phyloP scores from a whole-genome alignment of 306 rosid species.

The Castanea crenata region DNA sequence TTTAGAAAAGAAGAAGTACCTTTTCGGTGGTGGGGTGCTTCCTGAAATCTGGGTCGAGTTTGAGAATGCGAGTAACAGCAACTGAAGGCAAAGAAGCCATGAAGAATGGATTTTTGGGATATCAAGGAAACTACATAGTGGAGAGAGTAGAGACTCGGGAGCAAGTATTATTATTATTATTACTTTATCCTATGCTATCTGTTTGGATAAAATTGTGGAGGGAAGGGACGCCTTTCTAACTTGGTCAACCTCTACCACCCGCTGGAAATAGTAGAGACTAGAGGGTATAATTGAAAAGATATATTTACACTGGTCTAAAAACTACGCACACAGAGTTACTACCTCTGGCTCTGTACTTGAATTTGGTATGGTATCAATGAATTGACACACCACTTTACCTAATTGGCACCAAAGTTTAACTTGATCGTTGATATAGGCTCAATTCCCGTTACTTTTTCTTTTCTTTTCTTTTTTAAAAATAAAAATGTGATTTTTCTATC shows the following conservation, averaged over 20 bases:
- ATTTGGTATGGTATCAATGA: too few species aligned
- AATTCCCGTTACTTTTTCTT: too few species aligned
- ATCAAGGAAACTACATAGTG: not conserved
- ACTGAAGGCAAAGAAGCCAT: conserved; percentile 77
- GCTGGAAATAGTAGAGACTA: not conserved
- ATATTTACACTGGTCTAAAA: not conserved
- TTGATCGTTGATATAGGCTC: too few species aligned
- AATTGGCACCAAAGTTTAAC: too few species aligned
- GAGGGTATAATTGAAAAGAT: not conserved
- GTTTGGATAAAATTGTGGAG: conserved; percentile 35
- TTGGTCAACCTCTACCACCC: conserved; percentile 19
- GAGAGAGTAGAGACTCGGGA: not conserved
- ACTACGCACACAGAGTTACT: too few species aligned
- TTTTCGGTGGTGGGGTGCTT: conserved; percentile 53
- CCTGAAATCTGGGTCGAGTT: conserved; percentile 56
- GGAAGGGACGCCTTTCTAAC: not conserved
- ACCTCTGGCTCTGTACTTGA: too few species aligned
- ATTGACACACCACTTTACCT: too few species aligned
- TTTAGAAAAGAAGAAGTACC: conserved; percentile 32
- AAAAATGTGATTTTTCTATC: fast-evolving
- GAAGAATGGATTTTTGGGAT: conserved; percentile 2
- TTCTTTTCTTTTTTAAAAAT: too few species aligned
- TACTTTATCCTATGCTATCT: conserved; percentile 12
- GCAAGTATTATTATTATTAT: too few species aligned
- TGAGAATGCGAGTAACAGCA: conserved; percentile 49